Base-by-base conservation (phyloP, 2,329 filamentous ascomycete species). In the Chrysoporthe austroafricana region DNA sequence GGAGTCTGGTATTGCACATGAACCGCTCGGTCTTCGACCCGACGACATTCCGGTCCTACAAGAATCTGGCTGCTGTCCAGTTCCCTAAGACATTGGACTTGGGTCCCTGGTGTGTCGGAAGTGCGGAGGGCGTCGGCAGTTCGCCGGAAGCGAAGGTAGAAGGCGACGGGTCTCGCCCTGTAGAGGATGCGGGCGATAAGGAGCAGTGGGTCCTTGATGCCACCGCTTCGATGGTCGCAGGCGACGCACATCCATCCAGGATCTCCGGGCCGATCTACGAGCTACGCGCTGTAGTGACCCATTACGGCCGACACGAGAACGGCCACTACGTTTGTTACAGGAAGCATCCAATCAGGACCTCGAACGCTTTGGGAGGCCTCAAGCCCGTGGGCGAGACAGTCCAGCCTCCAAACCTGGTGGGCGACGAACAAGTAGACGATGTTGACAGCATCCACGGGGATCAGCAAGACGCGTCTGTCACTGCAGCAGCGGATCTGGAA, bases 241-340 rank as follows among this genome's bases (percentile, higher is more conserved):
- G 86, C 4, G 82, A 83, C 58, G 73, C 78, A 50, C 75, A 75
- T 2, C 79, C 81, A 9, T 88, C 86, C 1, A 84, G 81, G 69
- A 79, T 87, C 9, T 80, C 80, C 0, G 87, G 88, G 2, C 84
- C 83, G 39, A 82, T 90, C 1, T 98, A 97, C 76, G 88, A 92
- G 74, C 82, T 98, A 18, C 88, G 91, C 64, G 93, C 94, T 42
- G 91, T 95, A 0, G 87, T 98, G 11, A 96, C 93, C 0, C 96
- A 98, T 76, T 92, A 91, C 70, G 96, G 96, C 4, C 86, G 91
- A 43, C 96, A 98, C 77, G 94, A 97, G 70, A 97, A 97, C 73
- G 96, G 96, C 0, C 96, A 99, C 79, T 98, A 99, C 73, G 89
- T 97, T 50, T 97, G 93, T 76, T 97, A 96, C 77, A 87, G 93